Evolutionary conservation across 495 filamentous ascomycete species (phyloP).

Genomic region (Eremomyces bilateralis): DNA sequence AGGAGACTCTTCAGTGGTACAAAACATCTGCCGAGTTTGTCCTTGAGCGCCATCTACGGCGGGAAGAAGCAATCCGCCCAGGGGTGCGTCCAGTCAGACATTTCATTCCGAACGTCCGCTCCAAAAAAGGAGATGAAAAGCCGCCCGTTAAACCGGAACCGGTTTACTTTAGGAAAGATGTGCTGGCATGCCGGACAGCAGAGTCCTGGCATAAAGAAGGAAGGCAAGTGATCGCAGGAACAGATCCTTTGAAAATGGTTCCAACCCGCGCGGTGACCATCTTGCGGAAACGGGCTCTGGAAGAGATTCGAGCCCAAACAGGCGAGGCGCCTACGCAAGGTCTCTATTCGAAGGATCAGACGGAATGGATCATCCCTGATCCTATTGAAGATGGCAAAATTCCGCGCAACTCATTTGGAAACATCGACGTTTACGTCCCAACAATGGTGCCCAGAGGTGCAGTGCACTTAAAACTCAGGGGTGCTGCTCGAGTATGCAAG

Average conservation of each 20-base stretch:
- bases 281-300: constrained; percentile 71
- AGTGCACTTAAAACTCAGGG: constrained; percentile 58
- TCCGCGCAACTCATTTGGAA: constrained; percentile 86
- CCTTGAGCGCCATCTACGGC: constrained; percentile 67
- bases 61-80: constrained; percentile 73
- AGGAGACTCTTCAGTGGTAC: constrained; percentile 61
- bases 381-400: constrained; percentile 66
- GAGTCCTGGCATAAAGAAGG: constrained; percentile 98
- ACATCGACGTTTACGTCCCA: constrained; percentile 87
- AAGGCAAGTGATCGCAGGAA: constrained; percentile 43
- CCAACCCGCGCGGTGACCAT: constrained; percentile 81
- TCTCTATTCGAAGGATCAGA: constrained; percentile 68
- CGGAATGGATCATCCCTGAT: constrained; percentile 78
- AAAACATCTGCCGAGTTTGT: constrained; percentile 71
- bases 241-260: constrained; percentile 61
- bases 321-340: constrained; percentile 75
- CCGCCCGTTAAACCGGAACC: constrained; percentile 38
- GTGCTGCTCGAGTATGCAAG: constrained; percentile 59
- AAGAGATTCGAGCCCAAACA: constrained; percentile 52
- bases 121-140: constrained; percentile 16
- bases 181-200: constrained; percentile 67
- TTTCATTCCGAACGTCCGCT: constrained; percentile 47
- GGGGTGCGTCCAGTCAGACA: constrained; percentile 45
- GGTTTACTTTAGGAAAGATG: constrained; percentile 60
- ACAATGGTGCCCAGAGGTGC: constrained; percentile 80